Evolutionary conservation across 352 stramenopile species (phyloP).

Genomic region (Pythium biforme): DNA sequence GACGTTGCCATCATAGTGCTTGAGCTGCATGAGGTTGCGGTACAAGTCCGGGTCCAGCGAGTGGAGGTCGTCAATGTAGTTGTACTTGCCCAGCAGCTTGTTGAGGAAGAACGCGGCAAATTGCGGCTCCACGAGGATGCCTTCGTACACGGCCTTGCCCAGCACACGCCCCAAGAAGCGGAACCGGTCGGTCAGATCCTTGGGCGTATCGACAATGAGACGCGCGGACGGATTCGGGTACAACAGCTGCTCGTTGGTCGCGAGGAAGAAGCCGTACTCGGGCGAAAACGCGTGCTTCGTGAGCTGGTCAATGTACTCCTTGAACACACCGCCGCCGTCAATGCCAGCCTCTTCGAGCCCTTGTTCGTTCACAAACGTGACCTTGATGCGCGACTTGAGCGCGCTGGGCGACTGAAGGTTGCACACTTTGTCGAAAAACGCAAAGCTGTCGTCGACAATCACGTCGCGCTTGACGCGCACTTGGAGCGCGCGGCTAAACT

Average conservation of each 20-base stretch:
- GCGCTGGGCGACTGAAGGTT: slow-evolving; percentile 46
- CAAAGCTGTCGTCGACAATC: slow-evolving; percentile 92
- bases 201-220: slow-evolving; percentile 61
- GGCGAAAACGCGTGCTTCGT: slow-evolving; percentile 89
- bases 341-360: slow-evolving; percentile 94
- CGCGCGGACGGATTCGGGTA: slow-evolving; percentile 93
- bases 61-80: slow-evolving; percentile 91
- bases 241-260: slow-evolving; percentile 81
- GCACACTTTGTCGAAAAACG: slow-evolving; percentile 65
- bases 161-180: slow-evolving; percentile 94
- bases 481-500: slow-evolving; percentile 53
- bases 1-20: slow-evolving; percentile 92
- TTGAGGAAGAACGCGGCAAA: slow-evolving; percentile 97
- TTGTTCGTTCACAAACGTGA: slow-evolving; percentile 93
- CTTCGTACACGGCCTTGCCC: slow-evolving; percentile 96
- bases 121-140: slow-evolving; percentile 95
- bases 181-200: slow-evolving; percentile 91
- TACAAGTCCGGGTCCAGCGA: slow-evolving; percentile 95
- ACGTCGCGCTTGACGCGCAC: slow-evolving; percentile 70
- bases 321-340: slow-evolving; percentile 97
- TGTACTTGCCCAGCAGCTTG: slow-evolving; percentile 91
- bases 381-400: slow-evolving; percentile 89
- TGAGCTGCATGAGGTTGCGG: slow-evolving; percentile 95
- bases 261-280: slow-evolving; percentile 79
- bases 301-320: slow-evolving; percentile 94